Evolutionary conservation across 208 protist genomes (phyloP).

Genomic region (Crithidia mellificae): DNA sequence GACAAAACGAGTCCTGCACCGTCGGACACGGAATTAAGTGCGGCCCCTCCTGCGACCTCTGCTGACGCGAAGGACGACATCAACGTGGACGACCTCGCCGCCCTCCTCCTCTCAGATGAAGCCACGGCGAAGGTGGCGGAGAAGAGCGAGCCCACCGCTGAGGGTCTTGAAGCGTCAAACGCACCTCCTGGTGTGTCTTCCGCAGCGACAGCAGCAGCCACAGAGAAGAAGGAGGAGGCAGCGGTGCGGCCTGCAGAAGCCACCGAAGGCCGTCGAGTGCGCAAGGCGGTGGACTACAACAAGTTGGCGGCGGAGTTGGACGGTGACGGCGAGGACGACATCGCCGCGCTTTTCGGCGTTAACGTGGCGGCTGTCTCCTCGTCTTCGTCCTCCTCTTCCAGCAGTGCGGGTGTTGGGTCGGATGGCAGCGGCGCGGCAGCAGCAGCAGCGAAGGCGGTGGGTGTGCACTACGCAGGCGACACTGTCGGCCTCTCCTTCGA

Average conservation of each 20-base stretch:
- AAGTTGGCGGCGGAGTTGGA: conserved; percentile 59
- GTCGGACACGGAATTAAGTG: not conserved
- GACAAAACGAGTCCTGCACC: not conserved
- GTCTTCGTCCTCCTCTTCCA: conserved; percentile 16
- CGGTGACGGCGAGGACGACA: conserved; percentile 44
- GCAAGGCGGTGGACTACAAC: conserved; percentile 63
- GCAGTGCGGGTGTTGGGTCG: not conserved
- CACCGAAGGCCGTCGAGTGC: conserved; percentile 14
- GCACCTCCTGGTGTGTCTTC: too few relatives aligned
- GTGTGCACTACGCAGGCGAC: conserved; percentile 42
- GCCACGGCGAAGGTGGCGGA: not conserved
- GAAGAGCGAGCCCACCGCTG: not conserved
- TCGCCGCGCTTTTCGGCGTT: conserved; percentile 58
- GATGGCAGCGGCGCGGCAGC: too few relatives aligned
- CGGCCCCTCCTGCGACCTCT: not conserved
- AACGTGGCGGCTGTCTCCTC: conserved; percentile 20
- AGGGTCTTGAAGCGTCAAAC: too few relatives aligned
- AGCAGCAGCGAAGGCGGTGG: not conserved
- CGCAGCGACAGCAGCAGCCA: too few relatives aligned
- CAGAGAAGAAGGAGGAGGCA: not conserved
- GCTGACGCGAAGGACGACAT: conserved; percentile 16
- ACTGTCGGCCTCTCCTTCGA: conserved; percentile 63
- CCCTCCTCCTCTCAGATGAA: conserved; percentile 19
- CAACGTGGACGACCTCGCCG: conserved; percentile 26
- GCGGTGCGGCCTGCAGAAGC: not conserved